Evolutionary conservation across 2,329 filamentous ascomycete genomes (phyloP).

Genomic region (Colletotrichum liriopes): DNA sequence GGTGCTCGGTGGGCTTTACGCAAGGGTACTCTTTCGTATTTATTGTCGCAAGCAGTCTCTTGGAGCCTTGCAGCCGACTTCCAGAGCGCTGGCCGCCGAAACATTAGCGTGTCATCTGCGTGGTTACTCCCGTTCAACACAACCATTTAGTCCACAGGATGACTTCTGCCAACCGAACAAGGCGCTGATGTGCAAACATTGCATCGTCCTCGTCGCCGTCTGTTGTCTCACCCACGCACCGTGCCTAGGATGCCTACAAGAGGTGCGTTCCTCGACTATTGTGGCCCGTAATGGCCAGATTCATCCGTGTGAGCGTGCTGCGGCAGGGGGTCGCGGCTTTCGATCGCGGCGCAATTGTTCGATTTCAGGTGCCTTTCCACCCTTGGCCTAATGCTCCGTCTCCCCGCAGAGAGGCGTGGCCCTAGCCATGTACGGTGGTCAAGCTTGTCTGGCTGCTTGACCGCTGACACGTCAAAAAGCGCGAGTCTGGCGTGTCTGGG

Average conservation of each 20-base stretch:
- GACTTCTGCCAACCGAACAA: slow-evolving; percentile 7
- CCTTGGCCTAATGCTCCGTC: slow-evolving; percentile 30
- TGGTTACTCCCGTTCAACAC: slow-evolving; percentile 4
- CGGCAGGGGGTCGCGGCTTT: slow-evolving; percentile 36
- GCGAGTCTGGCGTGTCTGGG: slow-evolving; percentile 28
- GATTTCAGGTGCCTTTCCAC: slow-evolving; percentile 39
- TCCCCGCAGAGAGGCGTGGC: slow-evolving; percentile 43
- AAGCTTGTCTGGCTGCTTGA: slow-evolving; percentile 23
- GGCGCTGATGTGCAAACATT: not conserved
- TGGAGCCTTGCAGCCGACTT: not conserved
- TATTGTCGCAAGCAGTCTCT: not conserved
- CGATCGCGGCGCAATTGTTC: slow-evolving; percentile 43
- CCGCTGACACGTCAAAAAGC: slow-evolving; percentile 38
- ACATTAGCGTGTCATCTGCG: slow-evolving; percentile 11
- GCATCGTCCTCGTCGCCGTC: slow-evolving; percentile 7
- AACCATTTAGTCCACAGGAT: not conserved
- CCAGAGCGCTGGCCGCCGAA: slow-evolving; percentile 4
- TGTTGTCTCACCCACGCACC: slow-evolving; percentile 23
- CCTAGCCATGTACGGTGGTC: slow-evolving; percentile 23
- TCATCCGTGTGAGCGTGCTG: slow-evolving; percentile 35
- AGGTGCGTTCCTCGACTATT: slow-evolving; percentile 29
- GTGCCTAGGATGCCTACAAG: slow-evolving; percentile 9
- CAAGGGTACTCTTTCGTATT: not conserved
- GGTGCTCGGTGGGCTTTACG: not conserved
- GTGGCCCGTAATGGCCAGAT: slow-evolving; percentile 32